Base-by-base conservation (phyloP, 2,329 filamentous ascomycete species). In the Fusarium xyrophilum region DNA sequence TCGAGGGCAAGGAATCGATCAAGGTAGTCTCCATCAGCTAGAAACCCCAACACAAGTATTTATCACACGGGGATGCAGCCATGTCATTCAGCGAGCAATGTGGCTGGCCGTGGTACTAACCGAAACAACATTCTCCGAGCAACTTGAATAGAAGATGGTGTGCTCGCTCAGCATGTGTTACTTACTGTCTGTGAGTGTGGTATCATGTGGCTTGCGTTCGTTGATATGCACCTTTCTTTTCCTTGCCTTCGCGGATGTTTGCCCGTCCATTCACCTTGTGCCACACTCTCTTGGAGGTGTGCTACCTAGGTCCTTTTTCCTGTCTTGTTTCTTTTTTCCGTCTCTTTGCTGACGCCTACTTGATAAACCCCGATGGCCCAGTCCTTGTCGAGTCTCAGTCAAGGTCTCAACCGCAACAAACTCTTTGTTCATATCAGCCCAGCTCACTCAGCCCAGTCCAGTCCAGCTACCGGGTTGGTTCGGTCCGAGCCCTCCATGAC, bases 191-290 rank as follows among this genome's bases (percentile, higher is more conserved):
- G 33, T 38, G 35, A 33, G 19, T 47, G 60, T 44, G 28, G 23
- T 33, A 40, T 36, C 48, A 54, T 60, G 54, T 50, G 39, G 63
- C 64, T 60, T 64, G 48, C 60, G 35, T 53, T 38, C 59, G 50
- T 47, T 44, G 47, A 55, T 39, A 40, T 65, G 60, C 46, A 60
- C 47, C 46, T 65, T 68, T 65, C 55, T 38, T 32, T 42, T 62
- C 42, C 38, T 32, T 30, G n/a, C 15, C n/a, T 23, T 23, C 11
- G 12, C 17, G 25, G n/a, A 56, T 63, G 40, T 39, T 54, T 43
- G 39, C 47, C 42, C 27, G 39, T 44, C 40, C 33, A 21, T 27
- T 42, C 32, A 27, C 21, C 17, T 33, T 32, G 36, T 39, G 19
- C 27, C 25, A 25, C 17, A n/a, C 30, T 23, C 38, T 27, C 47